These are phyloP conservation scores for Metarhizium rileyi DNA, from an alignment of 2,329 filamentous ascomycete genomes.

Conservation along the genomic window DNA sequence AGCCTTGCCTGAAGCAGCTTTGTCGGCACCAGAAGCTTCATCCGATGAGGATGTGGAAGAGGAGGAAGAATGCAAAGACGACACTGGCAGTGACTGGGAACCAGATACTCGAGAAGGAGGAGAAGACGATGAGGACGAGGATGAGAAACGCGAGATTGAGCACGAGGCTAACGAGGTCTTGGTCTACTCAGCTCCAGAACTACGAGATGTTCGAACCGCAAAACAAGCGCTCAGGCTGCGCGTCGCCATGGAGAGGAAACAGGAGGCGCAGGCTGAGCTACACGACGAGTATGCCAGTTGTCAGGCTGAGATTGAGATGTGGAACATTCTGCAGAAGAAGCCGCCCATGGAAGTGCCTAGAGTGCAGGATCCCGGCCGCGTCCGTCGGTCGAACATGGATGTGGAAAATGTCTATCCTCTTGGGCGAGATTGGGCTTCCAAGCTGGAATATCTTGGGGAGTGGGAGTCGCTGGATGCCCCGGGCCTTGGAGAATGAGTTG, in stretches of 20 bases:
- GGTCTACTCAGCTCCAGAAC: conserved; percentile 28
- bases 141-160: conserved; percentile 18
- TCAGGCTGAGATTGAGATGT: conserved; percentile 34
- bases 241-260: conserved; percentile 30
- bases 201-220: conserved; percentile 27
- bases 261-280: conserved; percentile 34
- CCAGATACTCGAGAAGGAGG: conserved; percentile 6
- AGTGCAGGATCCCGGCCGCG: conserved; percentile 18
- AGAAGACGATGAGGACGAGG: conserved; percentile 18
- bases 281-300: conserved; percentile 30
- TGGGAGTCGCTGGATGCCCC: conserved; percentile 28
- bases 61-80: conserved; percentile 11
- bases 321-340: conserved; percentile 31
- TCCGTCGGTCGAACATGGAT: conserved; percentile 19
- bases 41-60: not conserved
- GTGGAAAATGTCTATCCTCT: conserved; percentile 28
- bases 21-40: not conserved
- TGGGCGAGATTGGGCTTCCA: conserved; percentile 29
- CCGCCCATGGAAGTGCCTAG: conserved; percentile 26
- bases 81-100: conserved; percentile 9
- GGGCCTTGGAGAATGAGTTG: not conserved
- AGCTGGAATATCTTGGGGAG: conserved; percentile 26
- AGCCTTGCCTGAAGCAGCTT: not conserved
- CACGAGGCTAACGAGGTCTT: conserved; percentile 34
- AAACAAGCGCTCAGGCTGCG: conserved; percentile 26